phyloP scores from a whole-genome alignment of 1,284 basidiomycete species.

The Grifola frondosa region DNA sequence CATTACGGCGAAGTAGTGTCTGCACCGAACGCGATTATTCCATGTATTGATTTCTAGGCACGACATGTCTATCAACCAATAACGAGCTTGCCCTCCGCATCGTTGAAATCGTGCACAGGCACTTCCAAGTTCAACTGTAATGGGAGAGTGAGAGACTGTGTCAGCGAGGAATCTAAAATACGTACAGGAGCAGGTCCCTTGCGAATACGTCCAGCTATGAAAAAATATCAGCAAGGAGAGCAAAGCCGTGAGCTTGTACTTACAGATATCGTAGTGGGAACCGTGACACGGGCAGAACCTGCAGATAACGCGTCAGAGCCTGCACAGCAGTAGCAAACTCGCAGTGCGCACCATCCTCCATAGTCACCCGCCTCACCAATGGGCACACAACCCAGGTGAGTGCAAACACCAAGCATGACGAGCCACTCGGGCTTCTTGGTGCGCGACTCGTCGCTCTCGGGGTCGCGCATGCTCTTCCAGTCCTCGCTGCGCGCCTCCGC shows the following conservation, averaged over 20 bases:
- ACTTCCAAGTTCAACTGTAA: constrained; percentile 90
- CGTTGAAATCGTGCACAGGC: constrained; percentile 84
- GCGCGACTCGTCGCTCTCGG: constrained; percentile 86
- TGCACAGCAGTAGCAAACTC: constrained; percentile 1
- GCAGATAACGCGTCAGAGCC: constrained; percentile 14
- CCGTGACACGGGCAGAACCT: constrained; percentile 98
- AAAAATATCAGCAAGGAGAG: constrained; percentile 11
- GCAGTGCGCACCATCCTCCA: constrained; percentile 81
- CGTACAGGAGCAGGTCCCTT: constrained; percentile 92
- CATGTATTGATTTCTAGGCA: constrained; percentile 11
- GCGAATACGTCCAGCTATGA: constrained; percentile 84
- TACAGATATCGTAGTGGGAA: constrained; percentile 96
- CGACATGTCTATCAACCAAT: constrained; percentile 68
- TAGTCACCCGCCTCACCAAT: constrained; percentile 98
- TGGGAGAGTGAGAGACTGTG: constrained; percentile 10
- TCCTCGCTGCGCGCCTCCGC: constrained; percentile 88
- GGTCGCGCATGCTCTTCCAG: constrained; percentile 90
- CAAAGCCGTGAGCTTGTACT: constrained; percentile 23
- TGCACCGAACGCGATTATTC: no score
- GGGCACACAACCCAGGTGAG: constrained; percentile 98
- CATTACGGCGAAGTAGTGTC: no score
- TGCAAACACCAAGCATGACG: constrained; percentile 97
- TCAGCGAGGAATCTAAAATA: constrained; percentile 13
- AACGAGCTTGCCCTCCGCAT: constrained; percentile 85
- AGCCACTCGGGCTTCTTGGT: constrained; percentile 98